phyloP scores from a whole-genome alignment of 208 protist species.

The Angomonas ambiguus region DNA sequence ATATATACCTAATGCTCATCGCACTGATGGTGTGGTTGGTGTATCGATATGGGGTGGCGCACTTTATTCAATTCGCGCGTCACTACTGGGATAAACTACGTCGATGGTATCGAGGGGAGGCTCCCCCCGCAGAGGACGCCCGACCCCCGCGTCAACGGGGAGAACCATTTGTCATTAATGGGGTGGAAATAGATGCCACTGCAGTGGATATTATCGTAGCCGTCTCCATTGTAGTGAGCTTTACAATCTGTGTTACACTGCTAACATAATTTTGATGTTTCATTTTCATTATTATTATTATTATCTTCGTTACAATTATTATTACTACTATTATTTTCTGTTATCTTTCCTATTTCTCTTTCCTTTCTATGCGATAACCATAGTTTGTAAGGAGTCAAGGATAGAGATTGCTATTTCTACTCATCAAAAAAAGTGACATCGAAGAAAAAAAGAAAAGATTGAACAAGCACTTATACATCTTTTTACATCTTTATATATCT shows the following conservation, averaged over 20 bases:
- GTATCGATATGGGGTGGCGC: constrained; percentile 14
- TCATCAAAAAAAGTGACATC: constrained; percentile 11
- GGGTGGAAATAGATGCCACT: neutral
- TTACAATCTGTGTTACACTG: neutral
- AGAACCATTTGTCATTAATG: neutral
- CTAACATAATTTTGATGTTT: neutral
- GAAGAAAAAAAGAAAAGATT: constrained; percentile 1
- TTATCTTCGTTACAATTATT: neutral
- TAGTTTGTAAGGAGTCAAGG: no score
- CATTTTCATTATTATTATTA: neutral
- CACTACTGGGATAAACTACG: neutral
- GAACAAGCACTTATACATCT: constrained; percentile 1
- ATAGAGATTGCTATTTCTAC: no score
- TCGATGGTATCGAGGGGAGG: neutral
- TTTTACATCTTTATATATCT: neutral
- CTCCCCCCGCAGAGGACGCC: neutral
- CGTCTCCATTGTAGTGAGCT: neutral
- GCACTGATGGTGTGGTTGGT: constrained; percentile 32
- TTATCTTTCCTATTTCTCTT: no score
- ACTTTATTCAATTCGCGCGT: neutral
- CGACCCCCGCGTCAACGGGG: neutral
- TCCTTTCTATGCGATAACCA: neutral
- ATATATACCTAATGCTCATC: constrained; percentile 29
- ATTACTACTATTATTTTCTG: neutral
- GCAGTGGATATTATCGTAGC: neutral